A percentile compares a stretch with the other conserved stretches of the same genome.
Conservation (phyloP, 176 grass and related monocot genomes). For the Juncus effusus region DNA sequence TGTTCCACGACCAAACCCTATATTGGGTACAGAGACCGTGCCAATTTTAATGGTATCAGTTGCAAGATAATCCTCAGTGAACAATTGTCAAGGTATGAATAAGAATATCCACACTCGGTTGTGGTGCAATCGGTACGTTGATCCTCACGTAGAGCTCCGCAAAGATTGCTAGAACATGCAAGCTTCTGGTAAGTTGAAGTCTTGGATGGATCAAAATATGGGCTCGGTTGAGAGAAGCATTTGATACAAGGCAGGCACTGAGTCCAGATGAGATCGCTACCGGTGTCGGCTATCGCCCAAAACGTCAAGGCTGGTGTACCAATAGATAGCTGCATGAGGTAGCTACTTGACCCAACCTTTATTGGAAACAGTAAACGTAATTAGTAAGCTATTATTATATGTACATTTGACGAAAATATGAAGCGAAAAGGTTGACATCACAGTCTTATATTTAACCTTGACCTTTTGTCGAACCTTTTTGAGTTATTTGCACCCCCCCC, state of each 20-base stretch:
- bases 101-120: background rate
- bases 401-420: no score
- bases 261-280: constrained; percentile 23
- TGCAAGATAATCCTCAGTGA: background rate
- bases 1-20: constrained; percentile 1
- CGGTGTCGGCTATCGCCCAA: constrained; percentile 19
- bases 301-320: background rate
- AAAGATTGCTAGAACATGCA: background rate
- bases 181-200: background rate
- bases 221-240: background rate
- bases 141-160: background rate
- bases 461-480: no score
- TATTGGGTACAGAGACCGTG: background rate
- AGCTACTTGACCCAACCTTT: background rate
- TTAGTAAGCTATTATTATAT: no score
- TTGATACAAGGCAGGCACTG: constrained; percentile 6
- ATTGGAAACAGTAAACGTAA: no score
- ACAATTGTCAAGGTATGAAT: background rate
- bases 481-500: no score
- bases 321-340: constrained; percentile 20
- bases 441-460: no score
- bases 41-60: constrained; percentile 5
- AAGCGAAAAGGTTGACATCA: no score
- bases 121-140: background rate
- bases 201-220: background rate